phyloP scores from a whole-genome alignment of 306 rosid species.

The Coriaria nepalensis region DNA sequence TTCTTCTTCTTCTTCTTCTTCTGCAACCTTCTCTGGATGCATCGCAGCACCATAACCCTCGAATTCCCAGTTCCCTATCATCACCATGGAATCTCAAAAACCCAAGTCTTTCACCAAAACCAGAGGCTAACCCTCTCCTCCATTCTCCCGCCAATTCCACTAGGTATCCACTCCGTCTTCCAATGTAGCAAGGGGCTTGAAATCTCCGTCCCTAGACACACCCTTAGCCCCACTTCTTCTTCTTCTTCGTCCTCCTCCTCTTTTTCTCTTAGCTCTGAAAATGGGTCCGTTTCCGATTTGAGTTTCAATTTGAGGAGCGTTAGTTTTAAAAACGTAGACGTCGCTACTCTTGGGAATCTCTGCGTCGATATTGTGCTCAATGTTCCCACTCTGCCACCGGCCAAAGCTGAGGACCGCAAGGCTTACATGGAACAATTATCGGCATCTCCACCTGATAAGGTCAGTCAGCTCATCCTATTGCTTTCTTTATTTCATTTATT shows the following conservation, averaged over 20 bases:
- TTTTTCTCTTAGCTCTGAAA: constrained; percentile 4
- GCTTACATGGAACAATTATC: constrained; percentile 69
- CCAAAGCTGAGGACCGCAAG: constrained; percentile 34
- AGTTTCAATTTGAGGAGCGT: constrained; percentile 15
- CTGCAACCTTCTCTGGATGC: constrained; percentile 39
- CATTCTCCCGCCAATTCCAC: constrained; percentile 12
- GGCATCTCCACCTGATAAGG: constrained; percentile 76
- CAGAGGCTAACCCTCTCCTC: constrained; percentile 14
- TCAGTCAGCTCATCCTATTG: not conserved
- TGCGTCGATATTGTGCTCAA: constrained; percentile 83
- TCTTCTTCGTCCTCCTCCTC: constrained; percentile 8
- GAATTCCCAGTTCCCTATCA: constrained; percentile 17
- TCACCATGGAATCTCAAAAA: constrained; percentile 23
- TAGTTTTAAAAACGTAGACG: constrained; percentile 42
- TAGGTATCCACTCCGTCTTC: constrained; percentile 4
- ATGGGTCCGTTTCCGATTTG: constrained; percentile 15
- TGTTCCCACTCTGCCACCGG: constrained; percentile 72
- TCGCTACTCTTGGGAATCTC: constrained; percentile 76
- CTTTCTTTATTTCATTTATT: not conserved
- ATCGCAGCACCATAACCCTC: constrained; percentile 30
- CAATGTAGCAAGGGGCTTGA: constrained; percentile 28
- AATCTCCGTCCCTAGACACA: constrained; percentile 20
- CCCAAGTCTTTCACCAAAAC: constrained; percentile 8
- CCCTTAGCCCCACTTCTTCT: not conserved
- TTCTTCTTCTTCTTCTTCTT: constrained; percentile 4